These are phyloP conservation scores for Gossypium bickii DNA, from an alignment of 345 rosid species.

Conservation along the genomic window DNA sequence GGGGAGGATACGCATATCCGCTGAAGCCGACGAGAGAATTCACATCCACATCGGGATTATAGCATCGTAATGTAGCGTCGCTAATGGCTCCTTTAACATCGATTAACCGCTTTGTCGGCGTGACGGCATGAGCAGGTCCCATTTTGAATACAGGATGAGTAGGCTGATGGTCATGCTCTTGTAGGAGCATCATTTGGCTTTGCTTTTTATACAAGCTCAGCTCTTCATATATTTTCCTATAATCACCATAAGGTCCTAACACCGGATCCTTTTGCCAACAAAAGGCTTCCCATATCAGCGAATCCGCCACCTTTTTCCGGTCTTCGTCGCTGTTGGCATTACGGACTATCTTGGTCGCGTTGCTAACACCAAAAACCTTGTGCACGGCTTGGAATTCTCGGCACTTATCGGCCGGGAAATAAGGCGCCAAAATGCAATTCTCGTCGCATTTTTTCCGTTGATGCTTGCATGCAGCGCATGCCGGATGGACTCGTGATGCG, in stretches of 20 bases:
- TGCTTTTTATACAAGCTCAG: constrained; percentile 40
- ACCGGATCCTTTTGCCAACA: constrained; percentile 65
- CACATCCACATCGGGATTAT: neutral
- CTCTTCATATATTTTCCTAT: constrained; percentile 44
- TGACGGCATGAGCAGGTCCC: constrained; percentile 5
- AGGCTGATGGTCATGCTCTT: neutral
- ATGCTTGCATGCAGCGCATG: constrained; percentile 72
- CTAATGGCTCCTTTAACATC: neutral
- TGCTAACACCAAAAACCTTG: constrained; percentile 50
- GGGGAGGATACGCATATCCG: constrained; percentile 18
- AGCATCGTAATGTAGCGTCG: neutral
- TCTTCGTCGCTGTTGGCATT: constrained; percentile 36
- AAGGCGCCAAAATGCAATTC: constrained; percentile 42
- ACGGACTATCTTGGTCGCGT: constrained; percentile 49
- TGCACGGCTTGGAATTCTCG: constrained; percentile 51
- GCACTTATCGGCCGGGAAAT: constrained; percentile 42
- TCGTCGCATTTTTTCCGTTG: constrained; percentile 50
- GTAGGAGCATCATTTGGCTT: constrained; percentile 4
- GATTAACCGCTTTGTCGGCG: neutral
- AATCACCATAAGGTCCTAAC: constrained; percentile 60
- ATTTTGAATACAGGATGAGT: constrained; percentile 3
- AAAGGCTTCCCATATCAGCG: constrained; percentile 76
- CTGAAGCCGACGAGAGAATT: constrained; percentile 23
- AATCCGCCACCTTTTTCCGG: constrained; percentile 43
- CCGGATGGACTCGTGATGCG: constrained; percentile 25